Evolutionary conservation across 140 eudicot genomes (phyloP), one percentile per base, ranked within the genome.

Genomic region (Anethum foeniculum): DNA sequence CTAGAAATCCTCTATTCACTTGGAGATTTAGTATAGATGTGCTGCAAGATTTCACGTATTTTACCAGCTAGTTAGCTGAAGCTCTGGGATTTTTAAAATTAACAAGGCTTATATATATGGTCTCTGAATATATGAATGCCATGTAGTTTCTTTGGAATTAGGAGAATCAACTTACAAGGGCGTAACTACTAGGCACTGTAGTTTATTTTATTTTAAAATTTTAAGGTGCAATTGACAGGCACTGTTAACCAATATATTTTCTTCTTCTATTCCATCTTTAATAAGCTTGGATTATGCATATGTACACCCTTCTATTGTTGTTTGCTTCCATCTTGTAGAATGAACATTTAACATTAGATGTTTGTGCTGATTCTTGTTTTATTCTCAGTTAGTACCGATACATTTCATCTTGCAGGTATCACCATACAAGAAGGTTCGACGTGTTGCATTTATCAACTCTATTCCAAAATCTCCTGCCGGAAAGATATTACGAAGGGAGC

Each of bases 391-490:
- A 34, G 75, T 5, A 41, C 25, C 6, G 28, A 38, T 38, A 23
- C 1, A 32, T 15, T 23, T 32, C 30, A 48, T 23, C 67, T 79
- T 81, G 75, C 88, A 95, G 97, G 99, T 95, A 78, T 87, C 95
- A 19, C 97, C 97, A 23, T 95, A 95, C 85, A 95, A 95, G 86
- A 95, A 88, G 91, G 88, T 95, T 39, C 85, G 99, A 4, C 92
- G 91, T 56, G 87, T 92, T 82, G 91, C 96, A 77, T 90, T 92
- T 62, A 83, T 95, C 48, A 88, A 83, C 44, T 65, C 92, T 4
- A 92, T 92, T 38, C 97, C 97, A 23, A 95, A 91, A 83, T 84
- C 90, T 75, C 97, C 94, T 27, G 91, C 97, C 3, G 97, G 99
- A 60, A 92, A 92, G 86, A 88, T 95, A 80, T 81, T 95, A 83